Evolutionary conservation across 495 filamentous ascomycete genomes (phyloP).

Genomic region (Aspergillus wentii): DNA sequence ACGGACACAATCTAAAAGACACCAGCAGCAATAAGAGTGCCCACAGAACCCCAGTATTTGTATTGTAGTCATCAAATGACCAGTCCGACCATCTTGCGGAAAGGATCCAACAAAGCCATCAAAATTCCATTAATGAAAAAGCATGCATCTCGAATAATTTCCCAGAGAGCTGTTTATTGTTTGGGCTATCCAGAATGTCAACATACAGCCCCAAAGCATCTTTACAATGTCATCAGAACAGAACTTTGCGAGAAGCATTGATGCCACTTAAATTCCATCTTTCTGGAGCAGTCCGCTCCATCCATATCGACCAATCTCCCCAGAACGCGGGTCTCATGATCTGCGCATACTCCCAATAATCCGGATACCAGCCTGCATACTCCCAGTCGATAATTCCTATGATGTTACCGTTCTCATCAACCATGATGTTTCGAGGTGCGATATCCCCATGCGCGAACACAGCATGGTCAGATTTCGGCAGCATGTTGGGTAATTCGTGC

Average conservation of each 20-base stretch:
- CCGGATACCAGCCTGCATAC: conserved; percentile 42
- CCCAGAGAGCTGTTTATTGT: too few species aligned
- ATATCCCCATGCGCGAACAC: conserved; percentile 26
- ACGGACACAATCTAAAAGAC: too few species aligned
- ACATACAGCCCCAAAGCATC: neutral
- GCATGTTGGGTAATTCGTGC: conserved; percentile 23
- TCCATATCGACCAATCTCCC: conserved; percentile 33
- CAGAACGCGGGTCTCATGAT: conserved; percentile 29
- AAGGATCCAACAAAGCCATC: too few species aligned
- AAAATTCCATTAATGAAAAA: too few species aligned
- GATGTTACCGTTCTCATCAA: conserved; percentile 28
- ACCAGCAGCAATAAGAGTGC: too few species aligned
- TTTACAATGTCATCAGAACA: conserved; percentile 21
- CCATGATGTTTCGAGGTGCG: conserved; percentile 31
- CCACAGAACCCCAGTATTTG: too few species aligned
- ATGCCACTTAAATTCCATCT: conserved; percentile 38
- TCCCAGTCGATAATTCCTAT: conserved; percentile 45
- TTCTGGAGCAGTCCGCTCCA: conserved; percentile 32
- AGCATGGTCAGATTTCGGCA: conserved; percentile 23
- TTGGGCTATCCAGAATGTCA: too few species aligned
- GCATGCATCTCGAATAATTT: too few species aligned
- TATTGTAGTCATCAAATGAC: too few species aligned
- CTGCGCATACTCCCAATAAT: conserved; percentile 48
- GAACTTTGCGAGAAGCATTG: conserved; percentile 31
- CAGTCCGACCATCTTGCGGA: too few species aligned